phyloP scores from a whole-genome alignment of 1,139 yeast genomes.

The Debaryomyces nepalensis region DNA sequence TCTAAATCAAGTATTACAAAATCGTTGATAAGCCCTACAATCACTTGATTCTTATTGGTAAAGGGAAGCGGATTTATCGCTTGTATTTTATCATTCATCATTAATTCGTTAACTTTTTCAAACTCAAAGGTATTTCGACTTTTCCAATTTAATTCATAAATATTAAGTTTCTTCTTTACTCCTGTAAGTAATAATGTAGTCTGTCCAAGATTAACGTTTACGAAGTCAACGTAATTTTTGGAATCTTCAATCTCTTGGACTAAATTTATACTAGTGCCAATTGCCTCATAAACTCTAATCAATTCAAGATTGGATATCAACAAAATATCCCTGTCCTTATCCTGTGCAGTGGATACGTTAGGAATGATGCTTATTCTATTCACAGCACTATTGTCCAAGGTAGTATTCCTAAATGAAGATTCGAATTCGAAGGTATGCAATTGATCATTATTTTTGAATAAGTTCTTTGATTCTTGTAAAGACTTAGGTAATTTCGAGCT shows the following conservation, averaged over 20 bases:
- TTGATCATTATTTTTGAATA: slow-evolving; percentile 28
- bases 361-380: slow-evolving; percentile 20
- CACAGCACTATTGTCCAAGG: slow-evolving; percentile 28
- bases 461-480: slow-evolving; percentile 30
- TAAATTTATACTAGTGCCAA: slow-evolving; percentile 40
- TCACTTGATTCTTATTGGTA: slow-evolving; percentile 20
- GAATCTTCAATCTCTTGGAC: slow-evolving; percentile 37
- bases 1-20: slow-evolving; percentile 33
- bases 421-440: slow-evolving; percentile 25
- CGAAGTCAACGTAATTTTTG: slow-evolving; percentile 21
- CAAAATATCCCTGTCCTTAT: slow-evolving; percentile 30
- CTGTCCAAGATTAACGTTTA: slow-evolving; percentile 25
- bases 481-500: slow-evolving; percentile 24
- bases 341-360: slow-evolving; percentile 23
- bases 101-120: slow-evolving; percentile 29
- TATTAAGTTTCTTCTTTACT: slow-evolving; percentile 34
- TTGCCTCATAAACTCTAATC: slow-evolving; percentile 38
- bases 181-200: slow-evolving; percentile 34
- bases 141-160: slow-evolving; percentile 34
- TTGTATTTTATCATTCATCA: slow-evolving; percentile 37
- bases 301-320: slow-evolving; percentile 31
- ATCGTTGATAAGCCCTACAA: slow-evolving; percentile 34
- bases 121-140: slow-evolving; percentile 38
- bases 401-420: slow-evolving; percentile 29
- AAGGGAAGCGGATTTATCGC: slow-evolving; percentile 20